Conservation (phyloP, 2,329 filamentous ascomycete species). For the Hypoxylon sp. region DNA sequence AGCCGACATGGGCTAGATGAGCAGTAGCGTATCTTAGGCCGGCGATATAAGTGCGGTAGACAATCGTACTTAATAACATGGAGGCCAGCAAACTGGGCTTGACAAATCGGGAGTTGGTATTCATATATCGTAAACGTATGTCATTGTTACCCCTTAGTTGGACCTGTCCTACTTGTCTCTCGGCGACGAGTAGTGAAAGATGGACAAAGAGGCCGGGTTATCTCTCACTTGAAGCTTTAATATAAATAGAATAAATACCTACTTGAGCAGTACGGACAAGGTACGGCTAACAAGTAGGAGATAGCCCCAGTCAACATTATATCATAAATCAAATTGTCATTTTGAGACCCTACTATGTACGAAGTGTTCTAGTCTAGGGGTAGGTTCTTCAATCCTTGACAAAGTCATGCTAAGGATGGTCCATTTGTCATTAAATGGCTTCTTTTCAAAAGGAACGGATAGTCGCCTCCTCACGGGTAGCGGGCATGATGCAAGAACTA, state of each 20-base stretch:
- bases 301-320: not conserved
- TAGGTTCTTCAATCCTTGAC: not conserved
- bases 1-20: not conserved
- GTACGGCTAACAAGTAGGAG: not conserved
- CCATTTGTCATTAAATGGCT: not conserved
- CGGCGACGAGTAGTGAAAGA: not conserved
- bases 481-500: not conserved
- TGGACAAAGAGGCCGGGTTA: not conserved
- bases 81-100: not conserved
- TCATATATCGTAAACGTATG: not conserved
- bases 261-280: not conserved
- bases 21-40: not conserved
- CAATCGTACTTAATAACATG: not conserved
- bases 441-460: not conserved
- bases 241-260: not conserved
- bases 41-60: not conserved
- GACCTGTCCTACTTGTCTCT: not conserved
- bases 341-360: not conserved
- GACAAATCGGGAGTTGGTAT: not conserved
- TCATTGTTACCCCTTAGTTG: not conserved
- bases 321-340: constrained; percentile 2
- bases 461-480: not conserved
- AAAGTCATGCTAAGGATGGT: not conserved
- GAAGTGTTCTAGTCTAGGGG: not conserved
- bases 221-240: not conserved